These are phyloP conservation scores for Yarrowia divulgata DNA, from an alignment of 805 yeast genomes.

Conservation along the genomic window DNA sequence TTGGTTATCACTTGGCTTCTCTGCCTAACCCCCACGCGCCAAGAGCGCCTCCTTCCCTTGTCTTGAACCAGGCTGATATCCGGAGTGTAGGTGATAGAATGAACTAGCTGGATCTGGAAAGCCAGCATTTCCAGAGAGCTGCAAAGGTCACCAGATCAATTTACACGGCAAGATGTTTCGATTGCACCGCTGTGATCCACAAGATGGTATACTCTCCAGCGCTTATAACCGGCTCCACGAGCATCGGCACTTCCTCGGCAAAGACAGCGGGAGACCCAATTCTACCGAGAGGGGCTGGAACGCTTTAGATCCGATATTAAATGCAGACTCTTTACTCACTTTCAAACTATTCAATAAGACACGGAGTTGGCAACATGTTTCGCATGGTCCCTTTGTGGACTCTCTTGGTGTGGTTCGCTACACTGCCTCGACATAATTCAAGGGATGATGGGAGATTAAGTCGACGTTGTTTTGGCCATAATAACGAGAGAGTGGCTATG, in stretches of 20 bases:
- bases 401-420: background rate
- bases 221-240: no score
- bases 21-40: background rate
- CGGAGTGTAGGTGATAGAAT: background rate
- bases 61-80: background rate
- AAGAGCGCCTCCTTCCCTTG: background rate
- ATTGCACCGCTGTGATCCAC: no score
- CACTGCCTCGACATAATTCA: background rate
- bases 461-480: no score
- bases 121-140: no score
- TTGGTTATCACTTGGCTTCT: background rate
- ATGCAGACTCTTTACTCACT: background rate
- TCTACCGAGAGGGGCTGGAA: background rate
- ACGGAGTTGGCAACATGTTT: background rate
- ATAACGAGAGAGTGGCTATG: no score
- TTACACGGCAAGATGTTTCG: no score
- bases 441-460: no score
- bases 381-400: background rate
- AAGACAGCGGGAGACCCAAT: background rate
- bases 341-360: background rate
- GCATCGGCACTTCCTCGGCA: background rate
- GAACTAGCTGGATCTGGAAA: no score
- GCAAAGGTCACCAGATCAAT: no score
- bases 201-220: no score
- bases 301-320: background rate